Base-by-base conservation (phyloP, 352 stramenopile species). In the Stephanocyclus meneghinianus region DNA sequence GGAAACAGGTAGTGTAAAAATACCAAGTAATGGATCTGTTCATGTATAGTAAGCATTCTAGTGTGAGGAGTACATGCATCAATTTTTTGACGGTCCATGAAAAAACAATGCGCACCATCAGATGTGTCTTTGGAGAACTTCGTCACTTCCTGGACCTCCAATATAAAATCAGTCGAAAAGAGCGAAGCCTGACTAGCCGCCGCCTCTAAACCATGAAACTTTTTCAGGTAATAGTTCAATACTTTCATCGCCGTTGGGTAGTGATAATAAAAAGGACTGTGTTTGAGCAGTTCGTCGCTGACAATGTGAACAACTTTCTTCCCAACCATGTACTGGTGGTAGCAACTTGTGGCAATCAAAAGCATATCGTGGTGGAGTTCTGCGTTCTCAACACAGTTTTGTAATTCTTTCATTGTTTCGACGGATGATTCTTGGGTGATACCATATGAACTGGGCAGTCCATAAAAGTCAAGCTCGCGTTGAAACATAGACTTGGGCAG, bases 221-320 rank as follows among this genome's bases (percentile, higher is more conserved):
- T 62, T 8, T 18, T 40, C 10, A 62, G 53, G 29, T 62, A 62
- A 62, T 62, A 62, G 37, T 62, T 62, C 53, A 62, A 62, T 42
- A 62, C 53, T 26, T 42, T 62, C 53, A 62, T 62, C 10, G 53
- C 53, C 11, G 11, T 42, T n/a, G 21, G 9, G 11, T 26, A 62
- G 11, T 62, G 21, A 44, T 62, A 62, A 18, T 62, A 30, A 62
- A 62, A 62, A 16, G 53, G 53, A 8, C 0, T 62, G 53, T 62
- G 53, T 18, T 62, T 62, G 3, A 62, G 21, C 53, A 32, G 50
- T n/a, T 15, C 10, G 18, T 62, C 29, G 9, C 9, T 42, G 7
- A 1, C 53, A 18, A 62, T 42, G 13, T 13, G 9, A 18, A 62
- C 53, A 50, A 50, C 40, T 30, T 48, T 66, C 35, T 66, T 51